A percentile compares a stretch with the other conserved stretches of the same genome.
Evolutionary conservation across 192 early-diverging fungal genomes (phyloP).

Genomic region (Coemansia sp.): DNA sequence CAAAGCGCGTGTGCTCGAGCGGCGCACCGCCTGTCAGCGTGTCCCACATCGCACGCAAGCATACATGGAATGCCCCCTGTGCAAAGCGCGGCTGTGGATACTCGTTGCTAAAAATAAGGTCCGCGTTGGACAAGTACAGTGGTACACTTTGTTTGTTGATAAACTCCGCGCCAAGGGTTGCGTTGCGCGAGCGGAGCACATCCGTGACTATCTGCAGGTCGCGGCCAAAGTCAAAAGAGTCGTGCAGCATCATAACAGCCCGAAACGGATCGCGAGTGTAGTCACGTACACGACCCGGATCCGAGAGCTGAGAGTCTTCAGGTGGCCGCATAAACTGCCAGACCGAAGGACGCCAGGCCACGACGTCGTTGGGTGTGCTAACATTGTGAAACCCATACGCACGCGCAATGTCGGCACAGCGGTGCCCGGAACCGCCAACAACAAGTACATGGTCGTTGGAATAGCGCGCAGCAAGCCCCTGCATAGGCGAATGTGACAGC

Average conservation of each 20-base stretch:
- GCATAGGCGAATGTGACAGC: slow-evolving; percentile 90
- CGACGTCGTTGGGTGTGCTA: slow-evolving; percentile 66
- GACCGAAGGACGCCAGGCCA: slow-evolving; percentile 60
- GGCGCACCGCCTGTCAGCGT: slow-evolving; percentile 35
- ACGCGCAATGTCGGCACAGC: slow-evolving; percentile 64
- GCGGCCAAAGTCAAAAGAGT: slow-evolving; percentile 83
- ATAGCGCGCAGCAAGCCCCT: slow-evolving; percentile 60
- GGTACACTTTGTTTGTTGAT: slow-evolving; percentile 60
- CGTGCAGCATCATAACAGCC: slow-evolving; percentile 82
- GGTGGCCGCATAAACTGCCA: slow-evolving; percentile 64
- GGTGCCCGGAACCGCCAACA: slow-evolving; percentile 64
- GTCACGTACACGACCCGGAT: slow-evolving; percentile 8
- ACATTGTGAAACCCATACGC: slow-evolving; percentile 70
- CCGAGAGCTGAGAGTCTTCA: slow-evolving; percentile 4
- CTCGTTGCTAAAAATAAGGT: slow-evolving; percentile 82
- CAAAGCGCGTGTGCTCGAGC: slow-evolving; percentile 69
- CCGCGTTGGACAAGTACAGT: slow-evolving; percentile 76
- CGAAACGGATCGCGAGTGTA: slow-evolving; percentile 58
- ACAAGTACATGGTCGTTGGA: slow-evolving; percentile 66
- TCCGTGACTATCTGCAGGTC: slow-evolving; percentile 82
- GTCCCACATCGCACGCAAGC: slow-evolving; percentile 69
- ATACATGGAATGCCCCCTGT: slow-evolving; percentile 77
- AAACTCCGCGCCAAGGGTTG: slow-evolving; percentile 59
- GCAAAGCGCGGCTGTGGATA: slow-evolving; percentile 73
- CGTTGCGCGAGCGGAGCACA: slow-evolving; percentile 61